Conservation (phyloP, 1,139 yeast species). For the Entelexis sorbosivorans region DNA sequence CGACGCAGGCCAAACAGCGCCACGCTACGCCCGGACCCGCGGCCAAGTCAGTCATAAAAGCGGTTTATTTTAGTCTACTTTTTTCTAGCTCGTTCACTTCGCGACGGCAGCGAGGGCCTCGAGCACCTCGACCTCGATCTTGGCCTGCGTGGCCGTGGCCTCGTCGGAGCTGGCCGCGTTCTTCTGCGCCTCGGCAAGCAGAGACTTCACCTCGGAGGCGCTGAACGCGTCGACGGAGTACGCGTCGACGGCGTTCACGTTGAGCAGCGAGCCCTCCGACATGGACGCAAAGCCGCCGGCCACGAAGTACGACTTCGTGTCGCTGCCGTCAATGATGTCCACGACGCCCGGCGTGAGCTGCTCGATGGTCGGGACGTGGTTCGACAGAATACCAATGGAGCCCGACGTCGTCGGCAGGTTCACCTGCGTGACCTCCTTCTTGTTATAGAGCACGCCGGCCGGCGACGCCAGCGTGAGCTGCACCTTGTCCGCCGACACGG, state of each 20-base stretch:
- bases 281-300: constrained; percentile 97
- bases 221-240: constrained; percentile 86
- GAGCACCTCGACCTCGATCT: constrained; percentile 88
- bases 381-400: constrained; percentile 92
- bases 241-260: constrained; percentile 93
- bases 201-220: constrained; percentile 62
- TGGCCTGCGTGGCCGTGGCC: constrained; percentile 85
- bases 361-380: constrained; percentile 96
- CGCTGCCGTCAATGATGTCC: constrained; percentile 74
- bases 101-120: constrained; percentile 87
- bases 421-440: constrained; percentile 62
- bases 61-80: constrained; percentile 6
- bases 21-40: too few relatives aligned
- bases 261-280: constrained; percentile 85
- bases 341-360: constrained; percentile 94
- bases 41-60: not conserved
- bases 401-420: constrained; percentile 95
- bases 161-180: constrained; percentile 74
- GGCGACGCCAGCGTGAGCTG: constrained; percentile 88
- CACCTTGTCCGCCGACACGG: constrained; percentile 61
- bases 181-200: constrained; percentile 91
- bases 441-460: constrained; percentile 44
- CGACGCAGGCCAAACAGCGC: too few relatives aligned
- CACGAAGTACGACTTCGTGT: constrained; percentile 74
- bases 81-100: constrained; percentile 39